Conservation (phyloP, 345 rosid species). For the Populus deltoides region DNA sequence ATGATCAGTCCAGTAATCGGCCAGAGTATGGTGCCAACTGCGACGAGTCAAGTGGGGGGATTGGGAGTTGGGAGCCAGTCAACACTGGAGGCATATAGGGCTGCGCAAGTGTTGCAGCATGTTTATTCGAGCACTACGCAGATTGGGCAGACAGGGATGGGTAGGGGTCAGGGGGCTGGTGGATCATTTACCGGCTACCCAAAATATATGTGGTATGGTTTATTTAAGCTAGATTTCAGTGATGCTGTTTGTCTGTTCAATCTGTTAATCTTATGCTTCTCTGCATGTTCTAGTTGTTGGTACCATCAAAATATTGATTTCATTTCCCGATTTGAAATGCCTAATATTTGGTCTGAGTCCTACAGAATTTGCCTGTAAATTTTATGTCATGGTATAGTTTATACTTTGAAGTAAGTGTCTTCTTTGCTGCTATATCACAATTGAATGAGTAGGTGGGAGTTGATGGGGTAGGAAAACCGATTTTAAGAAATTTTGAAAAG, state of each 20-base stretch:
- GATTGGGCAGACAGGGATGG: conserved; percentile 24
- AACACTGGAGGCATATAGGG: conserved; percentile 25
- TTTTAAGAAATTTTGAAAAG: no score
- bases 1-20: conserved; percentile 41
- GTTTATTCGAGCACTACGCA: conserved; percentile 31
- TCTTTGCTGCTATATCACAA: background rate
- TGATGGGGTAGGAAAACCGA: no score
- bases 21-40: conserved; percentile 12
- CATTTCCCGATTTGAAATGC: background rate
- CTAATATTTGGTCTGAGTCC: background rate
- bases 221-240: background rate
- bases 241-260: background rate
- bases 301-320: background rate
- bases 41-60: conserved; percentile 31
- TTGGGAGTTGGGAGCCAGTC: conserved; percentile 31
- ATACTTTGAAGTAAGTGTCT: background rate
- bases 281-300: conserved; percentile 1
- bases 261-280: background rate
- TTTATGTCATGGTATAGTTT: background rate
- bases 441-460: no score
- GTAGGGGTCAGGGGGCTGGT: conserved; percentile 34
- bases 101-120: conserved; percentile 35
- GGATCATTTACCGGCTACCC: conserved; percentile 40
- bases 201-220: conserved; percentile 49
- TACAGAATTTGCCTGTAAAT: background rate